Evolutionary conservation across 352 stramenopile species (phyloP).

Genomic region (Phytophthora multivora): DNA sequence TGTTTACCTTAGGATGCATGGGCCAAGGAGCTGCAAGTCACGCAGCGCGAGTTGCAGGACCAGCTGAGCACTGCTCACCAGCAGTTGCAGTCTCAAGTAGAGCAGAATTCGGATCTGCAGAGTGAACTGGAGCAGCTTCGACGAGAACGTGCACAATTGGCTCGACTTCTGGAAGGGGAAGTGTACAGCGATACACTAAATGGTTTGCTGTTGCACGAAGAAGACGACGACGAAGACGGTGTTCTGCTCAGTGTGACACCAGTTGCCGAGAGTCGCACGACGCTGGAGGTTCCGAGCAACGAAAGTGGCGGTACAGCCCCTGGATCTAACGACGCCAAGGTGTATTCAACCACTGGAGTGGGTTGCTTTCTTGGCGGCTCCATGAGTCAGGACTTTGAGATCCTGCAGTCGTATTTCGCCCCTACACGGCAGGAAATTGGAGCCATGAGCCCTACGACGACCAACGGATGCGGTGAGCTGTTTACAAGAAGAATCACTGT

Average conservation of each 20-base stretch:
- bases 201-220: conserved; percentile 75
- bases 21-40: conserved; percentile 82
- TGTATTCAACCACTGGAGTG: conserved; percentile 39
- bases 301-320: not conserved
- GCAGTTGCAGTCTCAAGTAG: conserved; percentile 69
- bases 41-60: conserved; percentile 76
- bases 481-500: conserved; percentile 24
- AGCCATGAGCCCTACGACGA: not conserved
- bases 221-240: conserved; percentile 74
- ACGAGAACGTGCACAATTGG: conserved; percentile 63
- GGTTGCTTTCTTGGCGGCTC: conserved; percentile 54
- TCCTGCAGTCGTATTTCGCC: conserved; percentile 83
- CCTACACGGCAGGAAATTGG: conserved; percentile 19
- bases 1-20: conserved; percentile 64
- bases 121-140: conserved; percentile 69
- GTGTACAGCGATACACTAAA: conserved; percentile 72
- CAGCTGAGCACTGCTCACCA: conserved; percentile 69
- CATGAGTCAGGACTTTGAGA: conserved; percentile 79
- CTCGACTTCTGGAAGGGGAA: conserved; percentile 66
- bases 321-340: conserved; percentile 17
- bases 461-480: conserved; percentile 22
- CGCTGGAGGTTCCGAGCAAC: conserved; percentile 7
- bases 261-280: conserved; percentile 29
- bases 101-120: conserved; percentile 78
- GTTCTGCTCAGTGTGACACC: conserved; percentile 78